These are phyloP conservation scores for Meira nashicola DNA, from an alignment of 1,284 basidiomycete genomes.

Conservation along the genomic window DNA sequence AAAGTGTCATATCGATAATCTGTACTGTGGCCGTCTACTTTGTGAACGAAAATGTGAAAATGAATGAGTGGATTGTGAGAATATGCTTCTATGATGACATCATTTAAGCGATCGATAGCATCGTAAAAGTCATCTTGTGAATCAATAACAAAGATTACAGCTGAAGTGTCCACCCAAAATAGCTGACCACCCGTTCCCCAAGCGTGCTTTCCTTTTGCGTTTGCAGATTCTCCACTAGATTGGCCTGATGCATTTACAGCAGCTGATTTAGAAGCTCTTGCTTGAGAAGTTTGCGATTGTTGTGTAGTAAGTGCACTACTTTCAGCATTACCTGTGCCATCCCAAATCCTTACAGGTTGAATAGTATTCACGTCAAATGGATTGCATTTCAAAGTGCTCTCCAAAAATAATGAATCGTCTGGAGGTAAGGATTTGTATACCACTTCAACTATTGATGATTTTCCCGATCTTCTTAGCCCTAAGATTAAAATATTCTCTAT, in stretches of 20 bases:
- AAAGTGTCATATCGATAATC: constrained; percentile 70
- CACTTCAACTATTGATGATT: neutral
- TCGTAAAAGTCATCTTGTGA: constrained; percentile 66
- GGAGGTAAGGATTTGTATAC: neutral
- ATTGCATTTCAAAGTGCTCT: neutral
- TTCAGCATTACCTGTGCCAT: constrained; percentile 1
- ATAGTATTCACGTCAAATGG: neutral
- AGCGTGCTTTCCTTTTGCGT: neutral
- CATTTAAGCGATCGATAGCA: constrained; percentile 66
- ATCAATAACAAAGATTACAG: constrained; percentile 88
- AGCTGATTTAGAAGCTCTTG: neutral
- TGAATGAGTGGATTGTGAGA: constrained; percentile 72
- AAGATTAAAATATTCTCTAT: neutral
- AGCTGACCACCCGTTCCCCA: constrained; percentile 7
- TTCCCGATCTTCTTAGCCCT: constrained; percentile 2
- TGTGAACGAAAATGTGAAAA: constrained; percentile 92
- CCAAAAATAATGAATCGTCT: neutral
- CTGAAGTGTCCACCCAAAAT: constrained; percentile 43
- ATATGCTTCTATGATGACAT: constrained; percentile 55
- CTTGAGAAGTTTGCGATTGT: neutral
- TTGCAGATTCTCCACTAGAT: neutral
- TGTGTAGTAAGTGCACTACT: too few species aligned
- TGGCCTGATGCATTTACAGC: neutral
- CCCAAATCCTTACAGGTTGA: constrained; percentile 1
- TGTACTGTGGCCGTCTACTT: constrained; percentile 84